phyloP scores from a whole-genome alignment of 495 filamentous ascomycete genomes.

The Clohesyomyces aquaticus region DNA sequence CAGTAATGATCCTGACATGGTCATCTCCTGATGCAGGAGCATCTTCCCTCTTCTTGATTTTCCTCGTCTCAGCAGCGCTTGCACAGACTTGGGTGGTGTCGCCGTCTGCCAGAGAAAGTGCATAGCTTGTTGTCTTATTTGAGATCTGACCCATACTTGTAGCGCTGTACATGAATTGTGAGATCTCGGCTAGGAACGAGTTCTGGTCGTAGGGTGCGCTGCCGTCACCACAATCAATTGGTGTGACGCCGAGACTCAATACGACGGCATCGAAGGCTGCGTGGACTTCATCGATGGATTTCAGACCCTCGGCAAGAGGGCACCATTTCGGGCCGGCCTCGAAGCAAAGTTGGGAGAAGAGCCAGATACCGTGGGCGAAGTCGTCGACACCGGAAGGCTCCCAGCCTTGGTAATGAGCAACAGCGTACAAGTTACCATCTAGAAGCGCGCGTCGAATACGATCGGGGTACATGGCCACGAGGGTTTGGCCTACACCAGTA shows the following conservation, averaged over 20 bases:
- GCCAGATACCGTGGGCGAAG: background rate
- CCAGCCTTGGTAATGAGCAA: slow-evolving; percentile 11
- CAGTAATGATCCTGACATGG: slow-evolving; percentile 13
- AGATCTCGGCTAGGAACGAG: background rate
- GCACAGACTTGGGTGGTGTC: background rate
- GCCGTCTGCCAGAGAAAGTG: background rate
- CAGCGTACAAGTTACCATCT: slow-evolving; percentile 11
- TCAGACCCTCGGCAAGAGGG: background rate
- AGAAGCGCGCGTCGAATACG: slow-evolving; percentile 16
- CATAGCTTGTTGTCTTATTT: too few relatives aligned
- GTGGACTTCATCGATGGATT: background rate
- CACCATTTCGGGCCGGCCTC: slow-evolving; percentile 17
- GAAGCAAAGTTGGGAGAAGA: slow-evolving; percentile 16
- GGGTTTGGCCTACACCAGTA: slow-evolving; percentile 18
- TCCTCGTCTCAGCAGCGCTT: background rate
- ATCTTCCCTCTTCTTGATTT: slow-evolving; percentile 6
- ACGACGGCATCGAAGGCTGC: background rate
- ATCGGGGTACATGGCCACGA: slow-evolving; percentile 21
- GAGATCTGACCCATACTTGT: too few relatives aligned
- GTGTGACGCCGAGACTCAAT: background rate
- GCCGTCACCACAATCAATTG: background rate
- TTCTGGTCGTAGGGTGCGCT: slow-evolving; percentile 6
- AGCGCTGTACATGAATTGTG: too few relatives aligned
- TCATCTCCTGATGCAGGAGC: background rate
- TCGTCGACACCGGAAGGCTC: slow-evolving; percentile 6